Evolutionary conservation across 306 rosid genomes (phyloP).

Genomic region (Rosa rugosa): DNA sequence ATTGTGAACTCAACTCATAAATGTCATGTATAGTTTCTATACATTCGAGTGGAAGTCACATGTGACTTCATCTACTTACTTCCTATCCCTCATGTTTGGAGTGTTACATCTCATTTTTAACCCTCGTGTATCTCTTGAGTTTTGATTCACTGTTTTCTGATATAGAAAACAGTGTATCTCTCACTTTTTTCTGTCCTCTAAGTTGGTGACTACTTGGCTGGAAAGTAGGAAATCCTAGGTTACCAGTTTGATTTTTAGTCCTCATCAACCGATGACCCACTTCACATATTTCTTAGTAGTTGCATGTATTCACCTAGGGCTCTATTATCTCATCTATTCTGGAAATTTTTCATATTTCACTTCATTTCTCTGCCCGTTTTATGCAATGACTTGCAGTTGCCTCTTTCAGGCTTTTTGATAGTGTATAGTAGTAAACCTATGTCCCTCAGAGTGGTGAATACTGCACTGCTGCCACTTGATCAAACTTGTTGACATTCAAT

Average conservation of each 20-base stretch:
- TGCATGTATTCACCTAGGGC: not conserved
- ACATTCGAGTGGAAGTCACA: not conserved
- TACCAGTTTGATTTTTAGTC: no score
- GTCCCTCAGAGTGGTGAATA: not conserved
- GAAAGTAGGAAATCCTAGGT: not conserved
- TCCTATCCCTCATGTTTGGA: not conserved
- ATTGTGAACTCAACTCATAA: not conserved
- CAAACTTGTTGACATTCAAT: conserved; percentile 14
- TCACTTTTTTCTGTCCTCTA: not conserved
- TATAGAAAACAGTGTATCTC: not conserved
- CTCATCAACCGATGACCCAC: no score
- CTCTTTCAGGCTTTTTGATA: not conserved
- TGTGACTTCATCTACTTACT: not conserved
- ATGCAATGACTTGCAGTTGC: not conserved
- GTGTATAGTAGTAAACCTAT: not conserved
- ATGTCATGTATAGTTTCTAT: not conserved
- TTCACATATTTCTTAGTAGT: not conserved
- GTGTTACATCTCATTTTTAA: not conserved
- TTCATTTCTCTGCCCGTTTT: not conserved
- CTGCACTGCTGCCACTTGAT: conserved; percentile 1
- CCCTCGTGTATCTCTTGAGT: not conserved
- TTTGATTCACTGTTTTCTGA: not conserved
- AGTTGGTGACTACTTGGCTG: conserved; percentile 9
- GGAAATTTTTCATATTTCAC: not conserved
- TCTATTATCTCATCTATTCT: not conserved